phyloP scores from a whole-genome alignment of 805 yeast species.

The Saccharomyces paradoxus region DNA sequence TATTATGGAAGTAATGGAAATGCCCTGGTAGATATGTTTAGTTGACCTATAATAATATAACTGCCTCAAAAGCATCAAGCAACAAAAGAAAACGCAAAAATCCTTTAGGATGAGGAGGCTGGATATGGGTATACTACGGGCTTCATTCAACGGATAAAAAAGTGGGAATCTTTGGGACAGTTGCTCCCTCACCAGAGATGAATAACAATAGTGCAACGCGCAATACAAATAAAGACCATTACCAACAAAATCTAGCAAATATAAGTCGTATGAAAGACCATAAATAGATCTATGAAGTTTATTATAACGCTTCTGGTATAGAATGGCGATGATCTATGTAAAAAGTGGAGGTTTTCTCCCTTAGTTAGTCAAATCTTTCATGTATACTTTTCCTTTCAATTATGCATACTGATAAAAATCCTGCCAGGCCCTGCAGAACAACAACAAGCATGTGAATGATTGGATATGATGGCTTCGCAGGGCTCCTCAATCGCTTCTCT shows the following conservation, averaged over 20 bases:
- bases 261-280: constrained; percentile 34
- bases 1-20: constrained; percentile 20
- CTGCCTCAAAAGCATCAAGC: constrained; percentile 23
- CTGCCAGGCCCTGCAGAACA: constrained; percentile 6
- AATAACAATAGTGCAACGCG: constrained; percentile 20
- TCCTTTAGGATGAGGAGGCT: constrained; percentile 15
- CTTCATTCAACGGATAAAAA: constrained; percentile 13
- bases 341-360: neutral
- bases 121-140: constrained; percentile 19
- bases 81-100: constrained; percentile 5
- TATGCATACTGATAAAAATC: constrained; percentile 7
- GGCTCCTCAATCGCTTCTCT: neutral
- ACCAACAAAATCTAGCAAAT: constrained; percentile 13
- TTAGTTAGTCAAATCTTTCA: neutral
- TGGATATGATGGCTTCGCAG: neutral
- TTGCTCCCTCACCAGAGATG: constrained; percentile 20
- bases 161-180: constrained; percentile 32
- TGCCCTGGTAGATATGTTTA: constrained; percentile 32
- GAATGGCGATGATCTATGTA: constrained; percentile 11
- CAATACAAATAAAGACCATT: constrained; percentile 15
- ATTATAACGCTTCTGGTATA: constrained; percentile 22
- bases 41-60: constrained; percentile 25
- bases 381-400: neutral
- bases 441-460: constrained; percentile 1
- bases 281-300: constrained; percentile 28